phyloP scores from a whole-genome alignment of 495 filamentous ascomycete genomes.

The Penicillium silybi region DNA sequence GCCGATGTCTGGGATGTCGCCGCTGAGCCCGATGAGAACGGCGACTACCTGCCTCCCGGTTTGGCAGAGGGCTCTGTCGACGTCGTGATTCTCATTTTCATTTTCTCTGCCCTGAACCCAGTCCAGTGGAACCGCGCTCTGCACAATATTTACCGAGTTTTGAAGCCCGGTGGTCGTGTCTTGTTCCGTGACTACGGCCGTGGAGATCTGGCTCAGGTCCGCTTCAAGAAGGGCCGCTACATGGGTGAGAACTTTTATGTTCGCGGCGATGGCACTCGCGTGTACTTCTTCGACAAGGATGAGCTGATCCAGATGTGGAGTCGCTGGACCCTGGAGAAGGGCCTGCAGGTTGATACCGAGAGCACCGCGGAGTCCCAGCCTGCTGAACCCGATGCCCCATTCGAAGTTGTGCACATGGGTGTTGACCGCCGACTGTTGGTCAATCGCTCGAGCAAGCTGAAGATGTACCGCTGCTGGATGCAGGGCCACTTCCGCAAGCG shows the following conservation, averaged over 20 bases:
- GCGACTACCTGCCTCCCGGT: slow-evolving; percentile 60
- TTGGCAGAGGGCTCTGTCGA: slow-evolving; percentile 75
- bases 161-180: slow-evolving; percentile 86
- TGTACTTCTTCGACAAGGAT: slow-evolving; percentile 92
- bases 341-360: slow-evolving; percentile 21
- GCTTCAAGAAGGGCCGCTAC: slow-evolving; percentile 91
- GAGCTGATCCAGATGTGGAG: slow-evolving; percentile 78
- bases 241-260: slow-evolving; percentile 97
- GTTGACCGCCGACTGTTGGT: slow-evolving; percentile 85
- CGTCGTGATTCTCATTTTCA: slow-evolving; percentile 89
- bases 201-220: slow-evolving; percentile 91
- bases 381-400: slow-evolving; percentile 30
- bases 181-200: slow-evolving; percentile 94
- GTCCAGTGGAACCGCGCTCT: slow-evolving; percentile 80
- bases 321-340: slow-evolving; percentile 42
- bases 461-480: slow-evolving; percentile 98
- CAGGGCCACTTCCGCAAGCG: slow-evolving; percentile 85
- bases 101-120: slow-evolving; percentile 88
- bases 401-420: slow-evolving; percentile 72
- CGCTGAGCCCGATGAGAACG: slow-evolving; percentile 38
- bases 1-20: slow-evolving; percentile 94
- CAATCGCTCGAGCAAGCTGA: slow-evolving; percentile 81
- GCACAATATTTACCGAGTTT: slow-evolving; percentile 69
- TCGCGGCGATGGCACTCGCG: slow-evolving; percentile 88
- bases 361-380: slow-evolving; percentile 7